Conservation (phyloP, 2,329 filamentous ascomycete genomes). For the Calonectria ilicicola region DNA sequence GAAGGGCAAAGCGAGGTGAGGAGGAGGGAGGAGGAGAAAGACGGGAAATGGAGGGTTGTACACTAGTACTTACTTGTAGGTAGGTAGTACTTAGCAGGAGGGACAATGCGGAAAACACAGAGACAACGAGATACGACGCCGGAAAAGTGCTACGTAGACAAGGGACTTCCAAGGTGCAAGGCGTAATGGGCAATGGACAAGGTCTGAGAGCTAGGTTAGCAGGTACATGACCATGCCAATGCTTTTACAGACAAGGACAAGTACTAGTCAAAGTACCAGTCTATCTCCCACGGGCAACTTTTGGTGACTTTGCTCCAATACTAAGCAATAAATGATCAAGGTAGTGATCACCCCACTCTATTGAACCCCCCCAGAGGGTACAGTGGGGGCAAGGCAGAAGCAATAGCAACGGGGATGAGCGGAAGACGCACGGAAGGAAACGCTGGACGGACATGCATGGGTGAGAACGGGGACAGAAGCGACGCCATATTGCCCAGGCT, state of each 20-base stretch:
- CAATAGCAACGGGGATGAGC: conserved; percentile 10
- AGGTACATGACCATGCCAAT: background rate
- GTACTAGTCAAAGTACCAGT: background rate
- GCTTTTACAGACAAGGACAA: background rate
- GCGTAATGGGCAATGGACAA: background rate
- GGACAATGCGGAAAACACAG: background rate
- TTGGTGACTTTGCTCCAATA: background rate
- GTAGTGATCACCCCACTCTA: conserved; percentile 1
- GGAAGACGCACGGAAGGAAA: conserved; percentile 6
- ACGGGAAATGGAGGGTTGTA: background rate
- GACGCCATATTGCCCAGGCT: background rate
- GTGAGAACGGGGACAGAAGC: background rate
- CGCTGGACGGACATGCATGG: conserved; percentile 1
- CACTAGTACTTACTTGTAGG: background rate
- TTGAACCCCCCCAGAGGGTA: background rate
- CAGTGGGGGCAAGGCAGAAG: conserved; percentile 12
- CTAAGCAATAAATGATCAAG: conserved; percentile 5
- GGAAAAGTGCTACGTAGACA: background rate
- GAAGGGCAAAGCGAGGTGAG: background rate
- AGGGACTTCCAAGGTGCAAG: background rate
- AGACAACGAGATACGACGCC: background rate
- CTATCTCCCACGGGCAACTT: background rate
- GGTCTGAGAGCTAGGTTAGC: background rate
- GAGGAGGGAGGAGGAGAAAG: background rate
- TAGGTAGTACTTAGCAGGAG: background rate